Evolutionary conservation across 768 basidiomycete species (phyloP), one percentile per base, ranked within the genome.

Genomic region (Pisolithus albus): DNA sequence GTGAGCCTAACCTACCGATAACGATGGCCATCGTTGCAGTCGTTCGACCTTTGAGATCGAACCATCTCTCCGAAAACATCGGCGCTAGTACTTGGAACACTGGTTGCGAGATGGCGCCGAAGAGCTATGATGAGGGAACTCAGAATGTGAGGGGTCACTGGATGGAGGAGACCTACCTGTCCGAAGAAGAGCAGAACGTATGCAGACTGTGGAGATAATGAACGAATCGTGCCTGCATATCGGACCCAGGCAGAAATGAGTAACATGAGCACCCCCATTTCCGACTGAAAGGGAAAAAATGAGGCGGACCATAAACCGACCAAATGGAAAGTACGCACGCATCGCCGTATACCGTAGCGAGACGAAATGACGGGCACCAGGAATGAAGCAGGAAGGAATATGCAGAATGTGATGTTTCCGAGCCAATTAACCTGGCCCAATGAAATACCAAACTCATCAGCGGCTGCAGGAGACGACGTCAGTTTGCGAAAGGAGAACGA

Each of bases 31-130:
- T 82, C 1, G 78, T 49, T 13, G 85, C 85, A 1, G 86, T 88
- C 11, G 84, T 88, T 36, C 88, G 72, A 30, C 82, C 80, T 52
- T 77, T 71, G 39, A 87, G 62, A 56, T 83, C 79, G 60, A 89
- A 90, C 87, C 87, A 90, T 15, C 72, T 75, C 61, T 90, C 84
- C 0, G 86, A 88, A 64, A 83, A 90, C 50, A 78, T 81, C 5
- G 87, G 84, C 1, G 82, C 83, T 11, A 88, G 64, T 21, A 88
- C 76, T 66, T 86, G 85, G 63, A 78, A 88, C 8, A 84, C 74
- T 4, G 85, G 79, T 56, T 86, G 83, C 1, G 84, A 72, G 47
- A 86, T 65, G 4, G 79, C 77, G 4, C 76, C 71, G 34, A 87
- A 73, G 16, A 83, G 55, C 84, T 86, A 49, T 7, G 8, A 18